Percentiles rank a stretch among this genome's conserved stretches.
Conservation (phyloP, 1,284 basidiomycete species). For the Ustilago shanxiensis region DNA sequence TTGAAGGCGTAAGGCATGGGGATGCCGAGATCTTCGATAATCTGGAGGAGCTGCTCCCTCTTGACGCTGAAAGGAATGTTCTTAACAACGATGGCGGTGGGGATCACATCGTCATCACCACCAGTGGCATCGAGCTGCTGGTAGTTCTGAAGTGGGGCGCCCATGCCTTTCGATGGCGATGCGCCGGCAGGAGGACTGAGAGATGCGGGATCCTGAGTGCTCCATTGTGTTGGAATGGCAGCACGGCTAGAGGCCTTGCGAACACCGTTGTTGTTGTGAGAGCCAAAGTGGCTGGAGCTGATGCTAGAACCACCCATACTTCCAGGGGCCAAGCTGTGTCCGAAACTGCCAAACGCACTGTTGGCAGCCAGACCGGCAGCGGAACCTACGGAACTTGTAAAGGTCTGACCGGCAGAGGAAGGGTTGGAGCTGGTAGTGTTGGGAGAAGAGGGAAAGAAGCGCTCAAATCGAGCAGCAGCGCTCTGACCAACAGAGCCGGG, state of each 20-base stretch:
- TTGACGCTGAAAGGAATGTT: constrained; percentile 99
- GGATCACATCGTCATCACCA: constrained; percentile 92
- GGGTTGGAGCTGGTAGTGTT: constrained; percentile 33
- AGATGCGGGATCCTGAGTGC: constrained; percentile 31
- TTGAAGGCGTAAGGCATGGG: constrained; percentile 99
- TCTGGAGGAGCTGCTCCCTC: constrained; percentile 92
- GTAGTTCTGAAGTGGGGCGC: constrained; percentile 17
- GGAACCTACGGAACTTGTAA: constrained; percentile 43
- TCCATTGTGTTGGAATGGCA: constrained; percentile 55
- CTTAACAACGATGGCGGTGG: constrained; percentile 99
- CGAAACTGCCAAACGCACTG: constrained; percentile 58
- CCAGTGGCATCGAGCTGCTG: constrained; percentile 6
- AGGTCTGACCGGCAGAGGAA: constrained; percentile 40
- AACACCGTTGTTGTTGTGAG: constrained; percentile 23
- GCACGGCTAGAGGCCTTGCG: constrained; percentile 39
- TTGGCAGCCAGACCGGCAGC: constrained; percentile 40
- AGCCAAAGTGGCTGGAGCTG: constrained; percentile 48
- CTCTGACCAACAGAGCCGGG: constrained; percentile 38
- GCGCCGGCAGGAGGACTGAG: constrained; percentile 31
- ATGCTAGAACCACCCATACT: constrained; percentile 34
- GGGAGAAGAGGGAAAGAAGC: constrained; percentile 59
- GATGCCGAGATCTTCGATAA: constrained; percentile 92
- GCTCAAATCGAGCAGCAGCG: constrained; percentile 63
- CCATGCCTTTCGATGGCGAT: constrained; percentile 34
- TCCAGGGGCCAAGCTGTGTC: constrained; percentile 46